phyloP scores from a whole-genome alignment of 345 rosid genomes.

The Chamaenerion angustifolium region DNA sequence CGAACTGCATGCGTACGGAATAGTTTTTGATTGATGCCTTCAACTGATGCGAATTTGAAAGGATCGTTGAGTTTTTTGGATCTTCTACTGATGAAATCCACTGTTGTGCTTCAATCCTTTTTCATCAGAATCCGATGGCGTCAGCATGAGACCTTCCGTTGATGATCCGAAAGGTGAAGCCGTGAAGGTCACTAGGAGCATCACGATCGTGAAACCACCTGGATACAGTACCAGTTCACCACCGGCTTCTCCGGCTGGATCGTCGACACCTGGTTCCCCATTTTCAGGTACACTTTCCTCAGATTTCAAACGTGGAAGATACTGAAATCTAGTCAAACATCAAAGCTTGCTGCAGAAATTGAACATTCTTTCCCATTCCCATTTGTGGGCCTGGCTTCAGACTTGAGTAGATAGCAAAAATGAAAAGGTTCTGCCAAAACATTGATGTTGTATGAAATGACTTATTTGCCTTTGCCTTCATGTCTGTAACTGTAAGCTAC shows the following conservation, averaged over 20 bases:
- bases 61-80: background rate
- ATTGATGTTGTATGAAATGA: too few species aligned
- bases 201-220: constrained; percentile 81
- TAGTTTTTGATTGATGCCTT: background rate
- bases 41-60: background rate
- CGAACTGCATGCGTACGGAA: background rate
- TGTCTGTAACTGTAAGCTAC: too few species aligned
- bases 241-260: constrained; percentile 76
- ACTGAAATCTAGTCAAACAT: too few species aligned
- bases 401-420: too few species aligned
- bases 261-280: constrained; percentile 66
- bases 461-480: too few species aligned
- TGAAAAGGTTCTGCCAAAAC: too few species aligned
- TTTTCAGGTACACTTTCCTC: constrained; percentile 43
- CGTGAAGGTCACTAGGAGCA: constrained; percentile 58
- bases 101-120: background rate
- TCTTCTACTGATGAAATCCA: background rate
- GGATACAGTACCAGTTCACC: constrained; percentile 64
- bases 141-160: constrained; percentile 37
- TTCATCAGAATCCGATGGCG: constrained; percentile 42
- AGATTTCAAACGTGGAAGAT: too few species aligned
- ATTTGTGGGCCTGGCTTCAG: too few species aligned
- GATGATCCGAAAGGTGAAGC: constrained; percentile 31
- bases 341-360: too few species aligned
- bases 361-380: too few species aligned